phyloP scores from a whole-genome alignment of 192 early-diverging fungal genomes.

The Powellomyces hirtus region DNA sequence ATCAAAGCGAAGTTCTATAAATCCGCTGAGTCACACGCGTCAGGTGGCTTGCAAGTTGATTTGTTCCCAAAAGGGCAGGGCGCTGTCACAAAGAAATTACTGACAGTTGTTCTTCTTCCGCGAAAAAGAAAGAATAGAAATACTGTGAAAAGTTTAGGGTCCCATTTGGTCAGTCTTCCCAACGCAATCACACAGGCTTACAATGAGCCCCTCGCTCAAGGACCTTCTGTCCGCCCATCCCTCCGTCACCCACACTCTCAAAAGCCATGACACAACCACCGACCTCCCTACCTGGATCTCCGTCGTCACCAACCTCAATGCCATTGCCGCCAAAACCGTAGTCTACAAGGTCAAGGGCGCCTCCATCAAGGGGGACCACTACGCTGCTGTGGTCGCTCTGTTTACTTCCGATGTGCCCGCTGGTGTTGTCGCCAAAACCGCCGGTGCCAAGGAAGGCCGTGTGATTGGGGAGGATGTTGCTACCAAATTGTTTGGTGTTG shows the following conservation, averaged over 20 bases:
- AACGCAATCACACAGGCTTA: too few relatives aligned
- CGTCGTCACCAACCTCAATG: background rate
- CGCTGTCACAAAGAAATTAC: too few relatives aligned
- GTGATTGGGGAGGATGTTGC: constrained; percentile 23
- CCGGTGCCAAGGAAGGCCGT: constrained; percentile 26
- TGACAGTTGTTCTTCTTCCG: too few relatives aligned
- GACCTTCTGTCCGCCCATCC: background rate
- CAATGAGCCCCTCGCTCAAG: too few relatives aligned
- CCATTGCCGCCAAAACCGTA: constrained; percentile 17
- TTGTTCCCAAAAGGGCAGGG: too few relatives aligned
- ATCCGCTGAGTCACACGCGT: too few relatives aligned
- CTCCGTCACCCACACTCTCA: background rate
- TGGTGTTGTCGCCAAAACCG: constrained; percentile 9
- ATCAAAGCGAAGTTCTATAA: too few relatives aligned
- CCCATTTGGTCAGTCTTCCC: too few relatives aligned
- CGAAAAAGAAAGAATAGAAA: too few relatives aligned
- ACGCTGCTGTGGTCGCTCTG: constrained; percentile 5
- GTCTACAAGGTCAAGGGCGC: constrained; percentile 20
- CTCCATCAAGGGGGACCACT: constrained; percentile 15
- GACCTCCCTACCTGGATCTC: constrained; percentile 15
- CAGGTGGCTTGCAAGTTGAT: too few relatives aligned
- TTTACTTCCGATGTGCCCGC: background rate
- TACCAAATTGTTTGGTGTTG: background rate
- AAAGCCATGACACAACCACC: background rate
- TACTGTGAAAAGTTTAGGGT: too few relatives aligned